phyloP scores from a whole-genome alignment of 306 rosid genomes.

The Sicyos edulis region DNA sequence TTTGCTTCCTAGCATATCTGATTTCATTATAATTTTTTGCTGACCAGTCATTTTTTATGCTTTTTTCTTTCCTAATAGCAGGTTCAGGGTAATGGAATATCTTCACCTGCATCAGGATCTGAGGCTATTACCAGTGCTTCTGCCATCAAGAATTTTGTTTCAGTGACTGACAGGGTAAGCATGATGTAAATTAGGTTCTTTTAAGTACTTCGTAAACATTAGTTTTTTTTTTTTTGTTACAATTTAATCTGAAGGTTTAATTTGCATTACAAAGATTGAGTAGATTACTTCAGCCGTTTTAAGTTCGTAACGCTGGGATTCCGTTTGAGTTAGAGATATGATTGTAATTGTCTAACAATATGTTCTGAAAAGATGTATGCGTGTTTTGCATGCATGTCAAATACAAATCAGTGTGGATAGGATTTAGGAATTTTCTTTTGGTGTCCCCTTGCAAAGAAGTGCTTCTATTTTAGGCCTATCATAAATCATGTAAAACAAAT shows the following conservation, averaged over 20 bases:
- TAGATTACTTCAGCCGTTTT: background rate
- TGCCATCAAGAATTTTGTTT: conserved; percentile 31
- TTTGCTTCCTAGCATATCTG: conserved; percentile 15
- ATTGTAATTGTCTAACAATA: background rate
- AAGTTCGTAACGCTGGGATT: background rate
- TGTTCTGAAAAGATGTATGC: background rate
- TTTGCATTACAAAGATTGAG: conserved; percentile 8
- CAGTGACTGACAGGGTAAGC: conserved; percentile 48
- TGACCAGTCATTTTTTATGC: conserved; percentile 23
- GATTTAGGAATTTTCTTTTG: conserved; percentile 9
- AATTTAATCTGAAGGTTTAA: background rate
- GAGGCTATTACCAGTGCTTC: conserved; percentile 38
- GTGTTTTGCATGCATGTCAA: background rate
- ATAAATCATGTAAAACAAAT: conserved; percentile 11
- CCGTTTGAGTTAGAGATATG: background rate
- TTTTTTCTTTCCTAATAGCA: conserved; percentile 24
- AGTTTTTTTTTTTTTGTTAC: background rate
- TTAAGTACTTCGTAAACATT: background rate
- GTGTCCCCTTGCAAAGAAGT: background rate
- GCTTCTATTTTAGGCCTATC: conserved; percentile 2
- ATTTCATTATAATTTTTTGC: conserved; percentile 21
- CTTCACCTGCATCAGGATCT: conserved; percentile 42
- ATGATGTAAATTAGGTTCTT: conserved; percentile 20
- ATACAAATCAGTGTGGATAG: background rate
- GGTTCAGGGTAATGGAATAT: conserved; percentile 45